Conservation (phyloP, 164 flowering plant species). For the Liquidambar formosana region DNA sequence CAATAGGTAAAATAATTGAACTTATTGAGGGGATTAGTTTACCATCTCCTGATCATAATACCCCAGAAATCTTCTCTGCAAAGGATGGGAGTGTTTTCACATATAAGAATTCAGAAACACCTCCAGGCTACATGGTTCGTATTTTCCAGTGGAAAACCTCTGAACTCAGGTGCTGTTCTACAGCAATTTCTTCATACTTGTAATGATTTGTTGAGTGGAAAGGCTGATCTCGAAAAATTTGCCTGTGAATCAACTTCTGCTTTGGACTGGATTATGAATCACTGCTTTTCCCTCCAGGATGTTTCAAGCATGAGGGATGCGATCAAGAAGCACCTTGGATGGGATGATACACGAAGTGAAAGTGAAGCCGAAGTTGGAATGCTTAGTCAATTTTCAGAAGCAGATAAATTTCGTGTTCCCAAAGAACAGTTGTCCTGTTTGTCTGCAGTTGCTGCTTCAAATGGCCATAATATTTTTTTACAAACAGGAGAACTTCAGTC, state of each 20-base stretch:
- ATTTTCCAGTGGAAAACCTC: conserved; percentile 49
- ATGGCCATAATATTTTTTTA: conserved; percentile 1
- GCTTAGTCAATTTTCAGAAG: conserved; percentile 25
- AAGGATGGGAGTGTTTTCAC: conserved; percentile 27
- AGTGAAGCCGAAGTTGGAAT: conserved; percentile 37
- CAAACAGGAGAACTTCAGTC: conserved; percentile 13
- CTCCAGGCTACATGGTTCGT: conserved; percentile 39
- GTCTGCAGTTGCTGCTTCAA: conserved; percentile 8
- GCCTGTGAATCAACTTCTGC: conserved; percentile 24
- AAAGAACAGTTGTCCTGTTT: conserved; percentile 10
- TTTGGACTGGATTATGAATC: conserved; percentile 48
- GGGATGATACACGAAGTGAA: conserved; percentile 51
- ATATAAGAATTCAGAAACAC: conserved; percentile 26
- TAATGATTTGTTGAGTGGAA: conserved; percentile 34
- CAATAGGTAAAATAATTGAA: conserved; percentile 60
- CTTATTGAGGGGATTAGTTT: conserved; percentile 67
- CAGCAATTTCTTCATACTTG: conserved; percentile 31
- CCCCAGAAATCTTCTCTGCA: conserved; percentile 24
- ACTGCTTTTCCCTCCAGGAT: conserved; percentile 49
- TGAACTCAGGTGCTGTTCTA: conserved; percentile 31
- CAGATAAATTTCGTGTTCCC: conserved; percentile 9
- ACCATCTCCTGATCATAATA: conserved; percentile 31
- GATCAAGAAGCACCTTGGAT: conserved; percentile 44
- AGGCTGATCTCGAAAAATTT: conserved; percentile 25
- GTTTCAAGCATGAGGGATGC: conserved; percentile 54